These are phyloP conservation scores for Umbelopsis ramanniana DNA, from an alignment of 192 early-diverging fungal species.

Conservation along the genomic window DNA sequence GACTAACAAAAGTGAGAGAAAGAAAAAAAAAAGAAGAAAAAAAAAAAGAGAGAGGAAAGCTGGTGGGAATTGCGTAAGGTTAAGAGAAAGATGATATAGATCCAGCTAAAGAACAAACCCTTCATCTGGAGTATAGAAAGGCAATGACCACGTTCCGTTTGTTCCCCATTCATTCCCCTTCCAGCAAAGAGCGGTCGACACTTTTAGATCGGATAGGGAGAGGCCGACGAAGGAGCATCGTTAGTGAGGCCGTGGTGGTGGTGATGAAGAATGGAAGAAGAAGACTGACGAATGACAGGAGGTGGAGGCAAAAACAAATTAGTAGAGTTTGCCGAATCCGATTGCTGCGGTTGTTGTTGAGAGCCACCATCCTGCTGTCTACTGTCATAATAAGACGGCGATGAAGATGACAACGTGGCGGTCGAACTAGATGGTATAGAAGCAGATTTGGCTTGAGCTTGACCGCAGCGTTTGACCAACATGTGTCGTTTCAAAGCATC, in stretches of 20 bases:
- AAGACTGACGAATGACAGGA: slow-evolving; percentile 1
- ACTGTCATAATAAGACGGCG: neutral
- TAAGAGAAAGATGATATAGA: neutral
- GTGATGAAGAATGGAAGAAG: neutral
- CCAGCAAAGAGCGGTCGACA: neutral
- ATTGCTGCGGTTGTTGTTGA: neutral
- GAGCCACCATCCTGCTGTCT: neutral
- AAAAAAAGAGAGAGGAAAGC: too few species aligned
- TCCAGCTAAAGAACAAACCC: neutral
- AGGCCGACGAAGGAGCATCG: neutral
- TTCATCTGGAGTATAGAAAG: neutral
- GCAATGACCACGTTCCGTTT: neutral
- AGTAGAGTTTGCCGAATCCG: neutral
- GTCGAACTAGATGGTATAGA: neutral
- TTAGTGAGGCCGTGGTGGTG: neutral
- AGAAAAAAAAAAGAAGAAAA: too few species aligned
- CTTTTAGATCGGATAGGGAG: slow-evolving; percentile 4
- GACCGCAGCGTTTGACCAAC: slow-evolving; percentile 10
- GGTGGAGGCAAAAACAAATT: slow-evolving; percentile 6
- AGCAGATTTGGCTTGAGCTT: slow-evolving; percentile 6
- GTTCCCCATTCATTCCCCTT: neutral
- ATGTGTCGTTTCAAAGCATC: slow-evolving; percentile 72
- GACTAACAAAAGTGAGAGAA: too few species aligned
- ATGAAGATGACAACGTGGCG: neutral
- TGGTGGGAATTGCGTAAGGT: too few species aligned